Base-by-base conservation (phyloP, 2,329 filamentous ascomycete genomes). In the Zarea fungicola region DNA sequence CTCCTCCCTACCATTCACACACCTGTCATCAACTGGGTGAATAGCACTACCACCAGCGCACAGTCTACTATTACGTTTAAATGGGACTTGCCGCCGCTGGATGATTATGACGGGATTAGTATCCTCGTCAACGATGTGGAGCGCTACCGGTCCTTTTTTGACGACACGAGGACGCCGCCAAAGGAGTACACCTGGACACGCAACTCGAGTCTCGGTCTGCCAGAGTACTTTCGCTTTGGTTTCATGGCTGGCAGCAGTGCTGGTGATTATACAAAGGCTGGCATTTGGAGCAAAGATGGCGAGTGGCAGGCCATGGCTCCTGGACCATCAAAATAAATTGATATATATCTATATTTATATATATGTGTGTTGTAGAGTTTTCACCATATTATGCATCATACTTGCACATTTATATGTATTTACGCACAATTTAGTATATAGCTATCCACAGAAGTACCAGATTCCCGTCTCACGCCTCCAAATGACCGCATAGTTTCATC, bases 81-180 rank as follows among this genome's bases (percentile, higher is more conserved):
- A 3, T 83, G 77, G 80, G 66, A 67, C 2, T 52, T 63, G 29
- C 72, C 72, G 19, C 68, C 54, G 28, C 55, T 70, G 3, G 67
- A 69, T 8, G 69, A 75, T 19, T 89, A 83, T 56, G 85, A 92
- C 58, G 89, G 88, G 11, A 77, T 95, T 51, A 89, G 84, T 60
- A 77, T 93, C 14, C 71, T 95, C 0, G 86, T 95, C 55, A 93
- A 95, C 60, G 89, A 95, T 57, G 89, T 95, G 1, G 89, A 95
- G 66, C 73, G 87, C 18, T 90, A 85, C 63, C 72, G 85, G n/a
- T 78, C 78, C 6, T 92, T 85, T 64, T 85, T 85, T 53, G 77
- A 76, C 39, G 77, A 82, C 42, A 74, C 70, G 34, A 71, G 73
- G 32, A 66, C 68, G 23, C 58, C 60, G 29, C 51, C 62, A 43